Base-by-base conservation (phyloP, 352 stramenopile genomes). In the Phytophthora sojae region DNA sequence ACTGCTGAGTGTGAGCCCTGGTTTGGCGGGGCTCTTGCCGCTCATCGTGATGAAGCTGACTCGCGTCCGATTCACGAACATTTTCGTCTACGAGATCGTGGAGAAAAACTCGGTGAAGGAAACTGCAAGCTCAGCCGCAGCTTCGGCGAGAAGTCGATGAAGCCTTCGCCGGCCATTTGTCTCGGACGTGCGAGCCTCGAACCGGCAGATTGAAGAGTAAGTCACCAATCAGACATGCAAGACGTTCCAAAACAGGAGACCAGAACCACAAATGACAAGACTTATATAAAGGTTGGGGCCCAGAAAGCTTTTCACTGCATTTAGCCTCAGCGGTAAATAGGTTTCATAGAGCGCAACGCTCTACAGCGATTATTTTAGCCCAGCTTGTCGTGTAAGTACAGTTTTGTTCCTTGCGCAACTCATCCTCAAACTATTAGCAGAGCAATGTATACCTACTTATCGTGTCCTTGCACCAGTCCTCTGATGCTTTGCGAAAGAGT, bases 41-140 rank as follows among this genome's bases (percentile, higher is more conserved):
- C 57, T 80, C 1, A 25, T 80, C 19, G 8, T 80, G 35, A 83
- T 83, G 63, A 83, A 80, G 60, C 14, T 76, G 6, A 61, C 47
- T 6, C 57, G 51, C 0, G 39, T 79, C 2, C 72, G 72, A 6
- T 76, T 80, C 59, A 67, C 39, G 30, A 80, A 76, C 42, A 53
- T 80, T 25, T 80, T 70, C 56, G 51, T 74, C 6, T 76, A 71
- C 37, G 63, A 73, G 6, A 50, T 80, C 8, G 37, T 59, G 17
- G 52, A 64, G 3, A 68, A 62, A 14, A 71, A 45, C 12, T 64
- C 52, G 0, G 62, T 75, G 2, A 55, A 68, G 37, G 47, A 71
- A 19, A 79, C 66, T 5, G 66, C 71, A 3, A n/a, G 26, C 57
- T 67, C 17, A 50, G 37, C 52, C 23, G 26, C 12, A 66, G 6